Conservation (phyloP, 192 early-diverging fungal species). For the Neocallimastix lanati region DNA sequence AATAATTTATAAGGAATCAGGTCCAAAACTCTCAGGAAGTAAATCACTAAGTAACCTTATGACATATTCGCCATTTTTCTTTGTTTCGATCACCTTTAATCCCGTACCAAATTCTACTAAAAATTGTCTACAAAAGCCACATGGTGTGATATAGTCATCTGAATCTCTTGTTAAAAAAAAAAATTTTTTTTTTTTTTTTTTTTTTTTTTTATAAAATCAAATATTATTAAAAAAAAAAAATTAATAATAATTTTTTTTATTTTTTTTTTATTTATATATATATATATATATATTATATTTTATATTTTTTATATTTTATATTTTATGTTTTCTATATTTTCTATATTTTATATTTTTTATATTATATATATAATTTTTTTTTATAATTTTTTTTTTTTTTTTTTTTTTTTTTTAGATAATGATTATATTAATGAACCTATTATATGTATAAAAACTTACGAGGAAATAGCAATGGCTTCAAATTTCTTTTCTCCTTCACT, state of each 20-base stretch:
- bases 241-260: too few relatives aligned
- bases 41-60: not conserved
- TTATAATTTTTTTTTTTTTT: too few relatives aligned
- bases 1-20: not conserved
- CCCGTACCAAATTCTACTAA: slow-evolving; percentile 62
- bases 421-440: too few relatives aligned
- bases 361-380: too few relatives aligned
- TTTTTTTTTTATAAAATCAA: too few relatives aligned
- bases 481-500: slow-evolving; percentile 60
- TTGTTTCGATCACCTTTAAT: slow-evolving; percentile 13
- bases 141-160: slow-evolving; percentile 32
- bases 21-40: not conserved
- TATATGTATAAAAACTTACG: too few relatives aligned
- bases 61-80: not conserved
- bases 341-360: too few relatives aligned
- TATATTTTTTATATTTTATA: too few relatives aligned
- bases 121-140: slow-evolving; percentile 57
- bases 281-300: not conserved
- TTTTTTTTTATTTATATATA: too few relatives aligned
- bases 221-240: not conserved
- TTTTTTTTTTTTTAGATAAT: too few relatives aligned
- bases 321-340: too few relatives aligned
- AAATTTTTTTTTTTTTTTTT: not conserved
- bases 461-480: slow-evolving; percentile 55
- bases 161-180: slow-evolving; percentile 11